phyloP scores from a whole-genome alignment of 192 early-diverging fungal species.

The Coemansia sp. region DNA sequence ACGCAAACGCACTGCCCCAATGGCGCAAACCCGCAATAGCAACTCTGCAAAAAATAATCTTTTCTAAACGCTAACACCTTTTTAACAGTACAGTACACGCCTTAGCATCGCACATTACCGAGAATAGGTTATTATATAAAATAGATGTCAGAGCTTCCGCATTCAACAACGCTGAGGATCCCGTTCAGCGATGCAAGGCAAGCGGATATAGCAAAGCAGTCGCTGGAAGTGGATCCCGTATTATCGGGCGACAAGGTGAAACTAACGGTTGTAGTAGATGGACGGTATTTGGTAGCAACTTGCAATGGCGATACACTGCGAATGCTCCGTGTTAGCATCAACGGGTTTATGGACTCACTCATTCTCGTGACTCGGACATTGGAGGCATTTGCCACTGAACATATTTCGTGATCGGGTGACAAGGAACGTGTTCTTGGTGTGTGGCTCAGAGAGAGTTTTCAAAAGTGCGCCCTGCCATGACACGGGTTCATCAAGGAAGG shows the following conservation, averaged over 20 bases:
- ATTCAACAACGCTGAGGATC: slow-evolving; percentile 23
- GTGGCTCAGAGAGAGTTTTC: neutral
- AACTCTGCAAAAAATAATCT: too few relatives aligned
- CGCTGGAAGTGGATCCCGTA: slow-evolving; percentile 35
- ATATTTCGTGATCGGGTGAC: neutral
- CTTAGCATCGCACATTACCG: neutral
- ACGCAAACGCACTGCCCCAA: too few relatives aligned
- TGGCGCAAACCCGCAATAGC: too few relatives aligned
- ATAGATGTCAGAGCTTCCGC: slow-evolving; percentile 26
- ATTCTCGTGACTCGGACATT: slow-evolving; percentile 44
- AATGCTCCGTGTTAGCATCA: slow-evolving; percentile 41
- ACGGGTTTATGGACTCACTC: slow-evolving; percentile 51
- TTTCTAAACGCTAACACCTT: too few relatives aligned
- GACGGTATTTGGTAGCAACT: slow-evolving; percentile 14
- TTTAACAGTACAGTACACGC: too few relatives aligned
- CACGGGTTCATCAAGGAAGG: neutral
- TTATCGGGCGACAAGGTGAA: slow-evolving; percentile 30
- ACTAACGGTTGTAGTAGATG: slow-evolving; percentile 10
- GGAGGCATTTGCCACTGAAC: slow-evolving; percentile 27
- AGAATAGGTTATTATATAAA: neutral
- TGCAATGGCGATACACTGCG: slow-evolving; percentile 27
- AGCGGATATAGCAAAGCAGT: slow-evolving; percentile 29
- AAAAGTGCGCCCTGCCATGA: neutral
- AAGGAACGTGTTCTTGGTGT: neutral
- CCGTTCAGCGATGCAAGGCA: slow-evolving; percentile 24